Conservation (phyloP, 495 filamentous ascomycete species). For the Penicillium flavigenum region DNA sequence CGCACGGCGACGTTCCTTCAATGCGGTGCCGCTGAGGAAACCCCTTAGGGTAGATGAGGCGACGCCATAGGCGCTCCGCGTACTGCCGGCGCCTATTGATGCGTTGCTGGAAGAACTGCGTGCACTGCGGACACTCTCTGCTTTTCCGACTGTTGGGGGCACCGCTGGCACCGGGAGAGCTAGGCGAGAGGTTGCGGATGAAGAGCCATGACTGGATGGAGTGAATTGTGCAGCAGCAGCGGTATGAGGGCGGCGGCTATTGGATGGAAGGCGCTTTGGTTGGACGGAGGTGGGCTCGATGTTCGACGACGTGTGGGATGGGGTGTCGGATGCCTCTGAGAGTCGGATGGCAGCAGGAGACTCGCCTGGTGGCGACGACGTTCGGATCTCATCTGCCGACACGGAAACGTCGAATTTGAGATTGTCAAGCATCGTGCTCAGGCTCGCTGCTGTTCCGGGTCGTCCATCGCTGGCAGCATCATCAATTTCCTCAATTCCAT, state of each 20-base stretch:
- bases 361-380: slow-evolving; percentile 22
- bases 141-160: slow-evolving; percentile 30
- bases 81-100: slow-evolving; percentile 42
- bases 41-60: slow-evolving; percentile 44
- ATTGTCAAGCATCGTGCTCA: slow-evolving; percentile 43
- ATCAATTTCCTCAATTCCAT: slow-evolving; percentile 41
- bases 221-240: slow-evolving; percentile 25
- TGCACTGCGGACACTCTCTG: slow-evolving; percentile 43
- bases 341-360: slow-evolving; percentile 9
- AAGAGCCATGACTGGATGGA: slow-evolving; percentile 30
- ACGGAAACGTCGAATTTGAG: slow-evolving; percentile 43
- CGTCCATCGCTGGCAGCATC: slow-evolving; percentile 41
- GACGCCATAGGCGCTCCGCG: slow-evolving; percentile 42
- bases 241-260: slow-evolving; percentile 30
- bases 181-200: slow-evolving; percentile 28
- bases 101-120: slow-evolving; percentile 42
- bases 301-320: slow-evolving; percentile 5
- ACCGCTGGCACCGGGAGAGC: slow-evolving; percentile 41
- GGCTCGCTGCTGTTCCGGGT: slow-evolving; percentile 39
- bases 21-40: slow-evolving; percentile 35
- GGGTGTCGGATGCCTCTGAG: not conserved
- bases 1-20: slow-evolving; percentile 35
- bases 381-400: slow-evolving; percentile 34
- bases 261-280: slow-evolving; percentile 14
- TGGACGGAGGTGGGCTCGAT: not conserved